phyloP scores from a whole-genome alignment of 2,329 filamentous ascomycete genomes.

The Sporothrix pseudoabietina region DNA sequence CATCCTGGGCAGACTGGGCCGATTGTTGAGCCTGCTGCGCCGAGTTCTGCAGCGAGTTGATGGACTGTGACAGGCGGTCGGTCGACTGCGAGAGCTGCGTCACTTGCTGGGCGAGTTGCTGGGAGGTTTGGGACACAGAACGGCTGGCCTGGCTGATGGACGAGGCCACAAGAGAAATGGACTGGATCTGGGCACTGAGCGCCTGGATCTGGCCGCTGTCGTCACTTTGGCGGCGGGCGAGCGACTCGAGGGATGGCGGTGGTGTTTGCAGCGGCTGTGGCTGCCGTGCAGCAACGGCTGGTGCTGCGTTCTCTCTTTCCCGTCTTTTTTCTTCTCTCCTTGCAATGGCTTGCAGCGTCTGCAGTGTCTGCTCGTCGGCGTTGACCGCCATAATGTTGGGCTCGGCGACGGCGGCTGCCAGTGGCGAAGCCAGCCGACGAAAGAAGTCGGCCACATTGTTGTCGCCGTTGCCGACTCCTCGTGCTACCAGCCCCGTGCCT shows the following conservation, averaged over 20 bases:
- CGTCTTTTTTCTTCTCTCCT: conserved; percentile 10
- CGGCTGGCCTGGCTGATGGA: conserved; percentile 39
- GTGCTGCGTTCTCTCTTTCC: background rate
- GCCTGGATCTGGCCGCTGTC: conserved; percentile 37
- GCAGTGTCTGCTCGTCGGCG: conserved; percentile 24
- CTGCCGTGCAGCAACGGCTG: background rate
- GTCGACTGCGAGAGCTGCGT: conserved; percentile 40
- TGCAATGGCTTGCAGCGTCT: conserved; percentile 25
- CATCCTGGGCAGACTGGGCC: conserved; percentile 35
- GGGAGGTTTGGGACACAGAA: conserved; percentile 41
- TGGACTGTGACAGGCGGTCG: conserved; percentile 40
- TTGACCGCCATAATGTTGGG: conserved; percentile 31
- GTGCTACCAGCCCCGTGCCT: background rate
- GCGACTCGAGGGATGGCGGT: conserved; percentile 32
- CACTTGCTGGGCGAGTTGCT: conserved; percentile 40
- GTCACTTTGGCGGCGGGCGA: conserved; percentile 36
- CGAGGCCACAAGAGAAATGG: conserved; percentile 40
- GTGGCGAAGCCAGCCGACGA: conserved; percentile 19
- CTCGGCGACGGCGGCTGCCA: background rate
- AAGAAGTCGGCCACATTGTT: conserved; percentile 11
- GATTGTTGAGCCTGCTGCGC: conserved; percentile 37
- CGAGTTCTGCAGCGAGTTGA: conserved; percentile 36
- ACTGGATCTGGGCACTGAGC: conserved; percentile 39
- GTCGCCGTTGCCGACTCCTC: background rate
- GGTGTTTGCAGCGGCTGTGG: conserved; percentile 35